Conservation (phyloP, 2,329 filamentous ascomycete genomes). For the Fusarium lyarnte region DNA sequence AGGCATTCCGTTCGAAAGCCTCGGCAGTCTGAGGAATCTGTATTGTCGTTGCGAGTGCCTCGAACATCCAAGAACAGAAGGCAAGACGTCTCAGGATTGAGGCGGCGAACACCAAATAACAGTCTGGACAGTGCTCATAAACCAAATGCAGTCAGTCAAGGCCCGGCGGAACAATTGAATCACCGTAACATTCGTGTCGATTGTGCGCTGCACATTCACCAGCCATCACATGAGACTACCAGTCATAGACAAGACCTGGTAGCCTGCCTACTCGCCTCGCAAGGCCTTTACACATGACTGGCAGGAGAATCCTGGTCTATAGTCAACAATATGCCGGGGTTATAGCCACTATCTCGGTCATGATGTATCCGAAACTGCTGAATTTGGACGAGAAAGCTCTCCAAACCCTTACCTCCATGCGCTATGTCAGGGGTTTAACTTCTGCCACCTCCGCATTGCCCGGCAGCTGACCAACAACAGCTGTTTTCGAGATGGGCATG, state of each 20-base stretch:
- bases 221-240: slow-evolving; percentile 29
- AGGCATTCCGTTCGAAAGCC: background rate
- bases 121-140: background rate
- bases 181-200: background rate
- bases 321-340: slow-evolving; percentile 23
- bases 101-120: background rate
- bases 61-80: background rate
- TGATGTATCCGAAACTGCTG: slow-evolving; percentile 25
- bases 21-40: background rate
- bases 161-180: background rate
- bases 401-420: slow-evolving; percentile 10
- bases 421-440: slow-evolving; percentile 20
- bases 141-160: background rate
- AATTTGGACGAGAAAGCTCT: slow-evolving; percentile 16
- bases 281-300: background rate
- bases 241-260: slow-evolving; percentile 14
- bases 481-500: slow-evolving; percentile 4
- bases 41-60: background rate
- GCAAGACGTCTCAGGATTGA: background rate
- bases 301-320: slow-evolving; percentile 8
- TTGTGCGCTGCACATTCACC: background rate
- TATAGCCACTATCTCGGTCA: slow-evolving; percentile 11
- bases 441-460: slow-evolving; percentile 14
- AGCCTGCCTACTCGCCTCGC: background rate
- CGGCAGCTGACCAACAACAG: slow-evolving; percentile 18